Evolutionary conservation across 2,329 filamentous ascomycete species (phyloP).

Genomic region (Chaetothyriales sp.): DNA sequence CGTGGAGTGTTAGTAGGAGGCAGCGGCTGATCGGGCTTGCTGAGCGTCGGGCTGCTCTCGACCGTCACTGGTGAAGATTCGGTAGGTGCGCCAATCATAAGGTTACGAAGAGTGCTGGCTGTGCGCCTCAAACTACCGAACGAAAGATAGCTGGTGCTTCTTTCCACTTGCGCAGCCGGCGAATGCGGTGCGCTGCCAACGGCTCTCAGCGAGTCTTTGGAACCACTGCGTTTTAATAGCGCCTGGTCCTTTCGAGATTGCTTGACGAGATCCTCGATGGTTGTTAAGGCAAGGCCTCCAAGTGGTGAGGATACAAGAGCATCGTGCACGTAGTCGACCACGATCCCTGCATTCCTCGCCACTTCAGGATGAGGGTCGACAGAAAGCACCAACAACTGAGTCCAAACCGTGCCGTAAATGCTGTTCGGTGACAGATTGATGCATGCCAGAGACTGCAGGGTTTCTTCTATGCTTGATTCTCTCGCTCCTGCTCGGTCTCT

Average conservation of each 20-base stretch:
- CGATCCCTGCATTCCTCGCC: conserved; percentile 65
- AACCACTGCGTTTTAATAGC: conserved; percentile 13
- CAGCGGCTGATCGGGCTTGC: conserved; percentile 15
- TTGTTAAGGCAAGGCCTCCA: conserved; percentile 50
- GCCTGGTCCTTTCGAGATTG: conserved; percentile 12
- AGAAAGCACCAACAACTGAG: conserved; percentile 75
- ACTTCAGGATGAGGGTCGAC: conserved; percentile 93
- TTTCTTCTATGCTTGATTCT: conserved; percentile 18
- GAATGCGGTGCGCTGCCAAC: conserved; percentile 26
- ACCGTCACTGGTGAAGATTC: conserved; percentile 21
- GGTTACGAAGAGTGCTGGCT: conserved; percentile 49
- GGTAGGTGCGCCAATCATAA: conserved; percentile 35
- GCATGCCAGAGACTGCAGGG: conserved; percentile 16
- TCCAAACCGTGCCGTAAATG: conserved; percentile 87
- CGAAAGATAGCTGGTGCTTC: conserved; percentile 46
- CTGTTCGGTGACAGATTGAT: conserved; percentile 65
- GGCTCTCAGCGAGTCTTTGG: conserved; percentile 11
- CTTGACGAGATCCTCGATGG: conserved; percentile 56
- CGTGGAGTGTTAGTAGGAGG: conserved; percentile 26
- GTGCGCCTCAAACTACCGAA: conserved; percentile 42
- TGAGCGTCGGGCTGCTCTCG: conserved; percentile 20
- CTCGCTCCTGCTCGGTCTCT: conserved; percentile 47
- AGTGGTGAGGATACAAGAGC: conserved; percentile 63
- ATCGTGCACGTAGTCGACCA: conserved; percentile 73
- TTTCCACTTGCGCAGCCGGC: conserved; percentile 35